A percentile compares a stretch with the other conserved stretches of the same genome.
These are phyloP conservation scores for Xylaria multiplex DNA, from an alignment of 2,329 filamentous ascomycete species.

Conservation along the genomic window DNA sequence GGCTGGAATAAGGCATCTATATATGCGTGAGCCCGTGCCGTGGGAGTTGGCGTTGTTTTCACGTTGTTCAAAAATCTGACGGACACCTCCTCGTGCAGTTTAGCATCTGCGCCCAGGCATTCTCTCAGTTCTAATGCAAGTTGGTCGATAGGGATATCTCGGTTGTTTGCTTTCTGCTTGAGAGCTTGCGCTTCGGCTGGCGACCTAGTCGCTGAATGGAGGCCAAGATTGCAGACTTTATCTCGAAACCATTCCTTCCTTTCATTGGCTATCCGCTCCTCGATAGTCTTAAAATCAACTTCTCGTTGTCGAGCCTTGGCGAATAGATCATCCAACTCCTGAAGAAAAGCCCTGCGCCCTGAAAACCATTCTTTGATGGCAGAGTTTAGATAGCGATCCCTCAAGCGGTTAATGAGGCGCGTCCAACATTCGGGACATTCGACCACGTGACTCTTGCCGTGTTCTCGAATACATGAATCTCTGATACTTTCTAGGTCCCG, in stretches of 20 bases:
- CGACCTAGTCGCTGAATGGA: conserved; percentile 44
- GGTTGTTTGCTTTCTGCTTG: conserved; percentile 46
- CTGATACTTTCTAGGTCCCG: conserved; percentile 57
- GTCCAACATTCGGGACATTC: conserved; percentile 62
- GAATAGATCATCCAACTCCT: conserved; percentile 61
- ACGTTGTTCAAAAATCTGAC: conserved; percentile 49
- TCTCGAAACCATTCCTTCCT: conserved; percentile 64
- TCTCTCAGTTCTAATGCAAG: conserved; percentile 44
- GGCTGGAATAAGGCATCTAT: conserved; percentile 56
- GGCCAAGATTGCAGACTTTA: conserved; percentile 43
- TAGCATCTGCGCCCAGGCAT: conserved; percentile 40
- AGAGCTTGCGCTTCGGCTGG: conserved; percentile 42
- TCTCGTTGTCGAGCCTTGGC: conserved; percentile 58
- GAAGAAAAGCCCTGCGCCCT: conserved; percentile 58
- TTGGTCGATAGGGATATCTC: conserved; percentile 42
- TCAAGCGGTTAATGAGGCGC: conserved; percentile 58
- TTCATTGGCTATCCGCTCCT: conserved; percentile 61
- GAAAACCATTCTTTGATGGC: conserved; percentile 63
- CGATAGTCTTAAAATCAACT: conserved; percentile 57
- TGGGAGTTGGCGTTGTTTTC: conserved; percentile 46
- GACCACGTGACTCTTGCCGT: conserved; percentile 55
- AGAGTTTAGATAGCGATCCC: conserved; percentile 52
- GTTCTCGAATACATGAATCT: conserved; percentile 55
- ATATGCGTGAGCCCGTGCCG: conserved; percentile 53
- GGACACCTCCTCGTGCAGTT: conserved; percentile 45